Evolutionary conservation across 768 basidiomycete species (phyloP), one percentile per base, ranked within the genome.

Genomic region (Trametes cingulata): DNA sequence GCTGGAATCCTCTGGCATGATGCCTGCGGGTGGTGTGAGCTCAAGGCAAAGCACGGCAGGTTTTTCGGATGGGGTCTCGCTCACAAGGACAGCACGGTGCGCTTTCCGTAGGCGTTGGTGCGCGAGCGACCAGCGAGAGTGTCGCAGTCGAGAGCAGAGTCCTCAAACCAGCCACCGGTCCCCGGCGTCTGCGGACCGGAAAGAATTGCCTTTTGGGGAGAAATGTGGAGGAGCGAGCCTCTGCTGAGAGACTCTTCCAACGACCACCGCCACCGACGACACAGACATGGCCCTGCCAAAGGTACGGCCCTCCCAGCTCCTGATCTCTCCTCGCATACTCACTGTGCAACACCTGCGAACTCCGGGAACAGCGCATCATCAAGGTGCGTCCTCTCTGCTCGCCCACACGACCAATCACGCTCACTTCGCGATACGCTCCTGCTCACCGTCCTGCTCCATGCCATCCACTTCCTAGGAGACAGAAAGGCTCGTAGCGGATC

Each of bases 401-500:
- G 50, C 49, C 56, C 60, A 55, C 53, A 42, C 63, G 58, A 68
- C 64, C 47, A 52, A 43, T 41, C 45, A 29, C 61, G 40, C 41
- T 56, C 25, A 64, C 48, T 41, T 58, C 69, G 65, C 68, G 63
- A 56, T 41, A 53, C 48, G 37, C 67, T 58, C 29, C 52, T 39
- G 29, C 24, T 42, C 45, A 33, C 45, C 39, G 39, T 35, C 41
- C 27, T 47, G 48, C 47, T 33, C 41, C 10, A 13, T 2, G 33
- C 39, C 14, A 3, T 13, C 1, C 36, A 14, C 47, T 40, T 36
- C 14, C 25, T 68, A 98, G 96, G 97, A 98, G 83, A 99, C 97
- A 35, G 95, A 98, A 74, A 85, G 97, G 33, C 88, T 99, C 15
- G 88, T 96, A 45, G 88, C 93, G 42, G 97, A 99, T 77, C 95